These are phyloP conservation scores for Podochytrium sp. DNA, from an alignment of 192 early-diverging fungal genomes.

Conservation along the genomic window DNA sequence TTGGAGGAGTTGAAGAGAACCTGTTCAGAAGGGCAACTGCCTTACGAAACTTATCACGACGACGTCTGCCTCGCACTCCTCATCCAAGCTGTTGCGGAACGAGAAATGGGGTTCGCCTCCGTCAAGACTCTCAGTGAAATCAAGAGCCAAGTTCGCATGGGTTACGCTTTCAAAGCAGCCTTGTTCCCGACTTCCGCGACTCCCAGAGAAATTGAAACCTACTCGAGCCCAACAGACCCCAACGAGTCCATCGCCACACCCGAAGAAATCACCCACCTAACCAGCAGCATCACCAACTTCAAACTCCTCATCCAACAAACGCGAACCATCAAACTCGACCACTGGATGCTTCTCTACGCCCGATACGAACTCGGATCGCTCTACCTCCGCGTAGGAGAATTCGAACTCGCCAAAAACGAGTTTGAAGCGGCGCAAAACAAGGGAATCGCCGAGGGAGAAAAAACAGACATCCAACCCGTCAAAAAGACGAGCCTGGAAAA, in stretches of 20 bases:
- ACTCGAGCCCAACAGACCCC: no score
- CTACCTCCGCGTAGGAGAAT: slow-evolving; percentile 41
- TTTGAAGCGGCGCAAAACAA: slow-evolving; percentile 50
- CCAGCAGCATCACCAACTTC: slow-evolving; percentile 34
- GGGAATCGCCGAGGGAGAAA: slow-evolving; percentile 42
- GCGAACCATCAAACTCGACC: slow-evolving; percentile 47
- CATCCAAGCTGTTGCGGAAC: slow-evolving; percentile 66
- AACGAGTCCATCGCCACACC: no score
- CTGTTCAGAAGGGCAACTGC: slow-evolving; percentile 38
- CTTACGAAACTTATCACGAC: slow-evolving; percentile 72
- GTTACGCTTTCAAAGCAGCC: neutral
- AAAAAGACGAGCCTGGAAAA: slow-evolving; percentile 47
- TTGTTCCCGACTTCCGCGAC: neutral
- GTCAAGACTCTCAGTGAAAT: slow-evolving; percentile 15
- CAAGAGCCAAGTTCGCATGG: slow-evolving; percentile 11
- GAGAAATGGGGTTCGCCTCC: slow-evolving; percentile 56
- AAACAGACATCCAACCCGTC: slow-evolving; percentile 25
- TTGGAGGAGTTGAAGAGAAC: slow-evolving; percentile 35
- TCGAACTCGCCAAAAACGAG: slow-evolving; percentile 40
- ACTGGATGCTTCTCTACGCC: slow-evolving; percentile 56
- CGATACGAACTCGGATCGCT: slow-evolving; percentile 50
- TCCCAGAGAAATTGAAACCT: no score
- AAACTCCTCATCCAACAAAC: slow-evolving; percentile 36
- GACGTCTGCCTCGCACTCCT: slow-evolving; percentile 77
- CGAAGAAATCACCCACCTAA: slow-evolving; percentile 14